Evolutionary conservation across 1,139 yeast genomes (phyloP).

Genomic region (Yamadazyma sp.): DNA sequence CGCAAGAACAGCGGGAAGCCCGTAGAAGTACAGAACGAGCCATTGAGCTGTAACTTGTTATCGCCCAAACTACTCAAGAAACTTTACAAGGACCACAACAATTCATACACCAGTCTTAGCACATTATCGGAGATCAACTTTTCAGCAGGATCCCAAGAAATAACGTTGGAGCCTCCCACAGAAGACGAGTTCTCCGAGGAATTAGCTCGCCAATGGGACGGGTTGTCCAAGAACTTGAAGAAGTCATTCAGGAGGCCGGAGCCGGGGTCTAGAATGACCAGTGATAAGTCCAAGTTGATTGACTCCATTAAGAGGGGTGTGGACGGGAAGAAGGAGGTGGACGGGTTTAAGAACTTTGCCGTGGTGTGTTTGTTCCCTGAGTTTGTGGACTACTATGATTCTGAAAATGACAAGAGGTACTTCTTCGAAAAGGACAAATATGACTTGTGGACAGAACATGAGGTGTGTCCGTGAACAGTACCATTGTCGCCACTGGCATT

Average conservation of each 20-base stretch:
- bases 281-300: slow-evolving; percentile 54
- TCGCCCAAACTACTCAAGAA: slow-evolving; percentile 24
- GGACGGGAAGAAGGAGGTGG: slow-evolving; percentile 71
- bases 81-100: slow-evolving; percentile 16
- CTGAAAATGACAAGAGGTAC: slow-evolving; percentile 57
- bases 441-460: slow-evolving; percentile 74
- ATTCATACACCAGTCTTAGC: slow-evolving; percentile 27
- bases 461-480: slow-evolving; percentile 59
- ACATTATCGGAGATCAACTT: slow-evolving; percentile 18
- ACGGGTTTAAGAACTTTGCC: slow-evolving; percentile 69
- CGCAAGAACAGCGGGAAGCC: background rate
- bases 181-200: slow-evolving; percentile 67
- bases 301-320: slow-evolving; percentile 81
- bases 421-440: slow-evolving; percentile 52
- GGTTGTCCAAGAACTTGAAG: slow-evolving; percentile 56
- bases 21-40: slow-evolving; percentile 7
- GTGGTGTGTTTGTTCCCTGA: slow-evolving; percentile 71
- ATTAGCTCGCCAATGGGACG: slow-evolving; percentile 61
- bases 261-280: slow-evolving; percentile 62
- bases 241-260: slow-evolving; percentile 70
- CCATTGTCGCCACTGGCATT: slow-evolving; percentile 5
- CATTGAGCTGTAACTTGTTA: slow-evolving; percentile 19
- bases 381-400: slow-evolving; percentile 67
- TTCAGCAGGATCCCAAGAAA: slow-evolving; percentile 10
- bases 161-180: slow-evolving; percentile 49